These are phyloP conservation scores for Teunomyces panamensis DNA, from an alignment of 805 yeast species.

Conservation along the genomic window DNA sequence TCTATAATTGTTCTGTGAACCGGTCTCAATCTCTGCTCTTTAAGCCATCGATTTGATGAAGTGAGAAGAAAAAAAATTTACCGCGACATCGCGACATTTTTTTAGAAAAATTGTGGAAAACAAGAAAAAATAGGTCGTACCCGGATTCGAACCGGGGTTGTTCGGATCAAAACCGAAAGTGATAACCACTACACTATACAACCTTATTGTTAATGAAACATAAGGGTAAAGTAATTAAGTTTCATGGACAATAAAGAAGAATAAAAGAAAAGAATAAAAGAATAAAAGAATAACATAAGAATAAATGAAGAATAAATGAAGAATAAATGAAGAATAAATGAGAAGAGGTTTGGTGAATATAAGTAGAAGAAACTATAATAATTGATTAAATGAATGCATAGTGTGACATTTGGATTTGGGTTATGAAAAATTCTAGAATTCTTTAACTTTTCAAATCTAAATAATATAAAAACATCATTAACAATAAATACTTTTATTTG, in stretches of 20 bases:
- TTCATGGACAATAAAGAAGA: neutral
- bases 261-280: no score
- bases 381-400: no score
- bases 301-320: no score
- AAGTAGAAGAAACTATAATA: no score
- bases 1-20: conserved; percentile 2
- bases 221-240: neutral
- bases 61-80: neutral
- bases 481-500: no score
- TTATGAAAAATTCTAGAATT: neutral
- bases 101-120: neutral
- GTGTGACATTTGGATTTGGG: neutral
- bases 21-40: neutral
- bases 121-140: conserved; percentile 52
- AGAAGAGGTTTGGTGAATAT: no score
- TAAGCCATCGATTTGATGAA: conserved; percentile 1
- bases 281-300: no score
- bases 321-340: no score
- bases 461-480: no score
- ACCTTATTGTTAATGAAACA: conserved; percentile 14
- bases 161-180: conserved; percentile 76
- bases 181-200: conserved; percentile 77
- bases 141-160: conserved; percentile 85
- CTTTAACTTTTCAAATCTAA: no score
- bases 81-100: conserved; percentile 2